Evolutionary conservation across 1,139 yeast species (phyloP).

Genomic region (Taphrina communis): DNA sequence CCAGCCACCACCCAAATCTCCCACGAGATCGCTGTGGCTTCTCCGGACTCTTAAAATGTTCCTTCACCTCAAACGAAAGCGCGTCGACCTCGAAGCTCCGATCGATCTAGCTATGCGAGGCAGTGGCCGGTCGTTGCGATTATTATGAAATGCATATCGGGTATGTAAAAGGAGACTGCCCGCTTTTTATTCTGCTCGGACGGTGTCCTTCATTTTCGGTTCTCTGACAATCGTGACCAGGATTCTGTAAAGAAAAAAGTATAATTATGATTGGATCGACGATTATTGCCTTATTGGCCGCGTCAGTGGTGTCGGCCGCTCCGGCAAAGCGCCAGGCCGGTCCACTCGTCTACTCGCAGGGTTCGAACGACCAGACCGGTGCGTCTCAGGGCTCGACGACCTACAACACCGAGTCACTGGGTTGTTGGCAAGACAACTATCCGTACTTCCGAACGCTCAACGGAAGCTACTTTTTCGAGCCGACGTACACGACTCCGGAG

Average conservation of each 20-base stretch:
- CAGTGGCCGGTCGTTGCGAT: too few relatives aligned
- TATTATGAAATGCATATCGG: not conserved
- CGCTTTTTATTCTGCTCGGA: too few relatives aligned
- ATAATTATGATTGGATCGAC: not conserved
- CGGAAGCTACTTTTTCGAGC: slow-evolving; percentile 22
- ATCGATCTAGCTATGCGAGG: not conserved
- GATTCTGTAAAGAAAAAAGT: not conserved
- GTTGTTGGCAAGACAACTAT: slow-evolving; percentile 13
- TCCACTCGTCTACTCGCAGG: slow-evolving; percentile 16
- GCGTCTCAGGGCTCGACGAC: slow-evolving; percentile 14
- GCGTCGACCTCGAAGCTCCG: not conserved
- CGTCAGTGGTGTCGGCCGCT: not conserved
- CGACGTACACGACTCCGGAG: slow-evolving; percentile 25
- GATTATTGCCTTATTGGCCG: not conserved
- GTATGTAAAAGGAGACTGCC: too few relatives aligned
- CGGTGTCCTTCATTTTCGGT: too few relatives aligned
- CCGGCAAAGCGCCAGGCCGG: slow-evolving; percentile 19
- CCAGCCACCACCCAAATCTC: not conserved
- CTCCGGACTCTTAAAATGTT: slow-evolving; percentile 6
- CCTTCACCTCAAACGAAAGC: not conserved
- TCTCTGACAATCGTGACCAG: too few relatives aligned
- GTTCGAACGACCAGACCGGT: slow-evolving; percentile 16
- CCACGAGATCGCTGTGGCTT: slow-evolving; percentile 14
- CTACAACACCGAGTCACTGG: slow-evolving; percentile 12
- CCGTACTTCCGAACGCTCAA: slow-evolving; percentile 14